Percentiles rank a stretch among this genome's conserved stretches.
Conservation (phyloP, 768 basidiomycete species). For the Lentinula sp. region DNA sequence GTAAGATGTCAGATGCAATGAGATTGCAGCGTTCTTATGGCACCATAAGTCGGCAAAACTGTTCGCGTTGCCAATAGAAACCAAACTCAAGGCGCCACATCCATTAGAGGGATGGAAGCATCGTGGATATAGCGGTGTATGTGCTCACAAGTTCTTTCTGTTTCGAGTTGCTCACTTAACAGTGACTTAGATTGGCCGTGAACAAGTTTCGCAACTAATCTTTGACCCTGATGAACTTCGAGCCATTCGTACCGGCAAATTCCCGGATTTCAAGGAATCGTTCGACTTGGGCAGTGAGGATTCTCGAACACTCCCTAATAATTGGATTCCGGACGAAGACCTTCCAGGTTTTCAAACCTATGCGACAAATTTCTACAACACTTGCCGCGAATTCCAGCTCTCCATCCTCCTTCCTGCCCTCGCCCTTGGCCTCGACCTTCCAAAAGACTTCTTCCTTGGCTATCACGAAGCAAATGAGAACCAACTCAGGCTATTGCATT, state of each 20-base stretch:
- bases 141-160: background rate
- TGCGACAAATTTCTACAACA: slow-evolving; percentile 27
- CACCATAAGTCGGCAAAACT: slow-evolving; percentile 12
- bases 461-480: slow-evolving; percentile 25
- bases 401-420: slow-evolving; percentile 26
- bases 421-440: slow-evolving; percentile 25
- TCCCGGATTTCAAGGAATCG: slow-evolving; percentile 30
- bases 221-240: slow-evolving; percentile 20
- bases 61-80: slow-evolving; percentile 16
- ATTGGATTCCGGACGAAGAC: slow-evolving; percentile 29
- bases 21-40: background rate
- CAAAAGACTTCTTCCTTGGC: slow-evolving; percentile 22
- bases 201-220: slow-evolving; percentile 17
- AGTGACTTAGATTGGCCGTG: slow-evolving; percentile 12
- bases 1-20: slow-evolving; percentile 7
- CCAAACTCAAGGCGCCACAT: slow-evolving; percentile 19
- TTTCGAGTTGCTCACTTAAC: too few relatives aligned
- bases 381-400: slow-evolving; percentile 25
- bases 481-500: slow-evolving; percentile 34
- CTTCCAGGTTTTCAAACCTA: slow-evolving; percentile 30
- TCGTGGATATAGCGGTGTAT: slow-evolving; percentile 18
- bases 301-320: slow-evolving; percentile 22
- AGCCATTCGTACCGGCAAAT: slow-evolving; percentile 17
- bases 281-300: slow-evolving; percentile 29
- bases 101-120: slow-evolving; percentile 19